phyloP scores from a whole-genome alignment of 2,329 filamentous ascomycete species.

The Pezicula neosporulosa region DNA sequence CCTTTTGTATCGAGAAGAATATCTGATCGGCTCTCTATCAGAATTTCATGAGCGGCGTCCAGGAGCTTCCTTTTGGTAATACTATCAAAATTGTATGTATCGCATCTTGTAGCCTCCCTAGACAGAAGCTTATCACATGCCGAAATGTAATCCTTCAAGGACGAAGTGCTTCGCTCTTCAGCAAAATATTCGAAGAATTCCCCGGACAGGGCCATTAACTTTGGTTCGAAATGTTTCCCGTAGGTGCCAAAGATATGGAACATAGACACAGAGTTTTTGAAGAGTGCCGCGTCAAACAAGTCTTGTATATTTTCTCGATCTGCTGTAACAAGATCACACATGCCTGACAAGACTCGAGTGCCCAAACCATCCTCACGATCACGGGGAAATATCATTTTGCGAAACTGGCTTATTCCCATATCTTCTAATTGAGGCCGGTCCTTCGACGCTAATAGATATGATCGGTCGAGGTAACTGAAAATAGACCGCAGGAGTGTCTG shows the following conservation, averaged over 20 bases:
- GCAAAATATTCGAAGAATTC: slow-evolving; percentile 69
- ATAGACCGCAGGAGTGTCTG: slow-evolving; percentile 78
- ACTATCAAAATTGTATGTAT: slow-evolving; percentile 76
- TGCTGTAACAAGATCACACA: slow-evolving; percentile 71
- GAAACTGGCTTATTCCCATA: slow-evolving; percentile 74
- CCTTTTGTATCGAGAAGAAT: slow-evolving; percentile 64
- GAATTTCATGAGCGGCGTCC: slow-evolving; percentile 65
- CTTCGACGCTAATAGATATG: slow-evolving; percentile 75
- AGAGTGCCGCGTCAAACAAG: slow-evolving; percentile 59
- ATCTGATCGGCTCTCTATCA: slow-evolving; percentile 66
- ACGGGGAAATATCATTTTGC: slow-evolving; percentile 46
- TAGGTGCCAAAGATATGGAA: slow-evolving; percentile 85
- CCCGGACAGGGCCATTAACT: slow-evolving; percentile 65
- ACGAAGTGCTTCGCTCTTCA: slow-evolving; percentile 55
- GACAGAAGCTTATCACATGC: slow-evolving; percentile 67
- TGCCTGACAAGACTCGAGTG: slow-evolving; percentile 47
- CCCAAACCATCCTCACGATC: slow-evolving; percentile 28
- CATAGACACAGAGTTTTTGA: slow-evolving; percentile 76
- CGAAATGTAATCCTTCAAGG: slow-evolving; percentile 72
- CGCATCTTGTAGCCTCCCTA: slow-evolving; percentile 72
- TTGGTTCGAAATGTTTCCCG: slow-evolving; percentile 72
- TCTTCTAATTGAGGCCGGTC: slow-evolving; percentile 73
- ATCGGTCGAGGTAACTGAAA: slow-evolving; percentile 91
- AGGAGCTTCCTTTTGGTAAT: slow-evolving; percentile 78
- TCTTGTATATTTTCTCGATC: slow-evolving; percentile 58